A percentile compares a stretch with the other conserved stretches of the same genome.
Conservation (phyloP, 116 monocot genomes). For the Posidonia oceanica region DNA sequence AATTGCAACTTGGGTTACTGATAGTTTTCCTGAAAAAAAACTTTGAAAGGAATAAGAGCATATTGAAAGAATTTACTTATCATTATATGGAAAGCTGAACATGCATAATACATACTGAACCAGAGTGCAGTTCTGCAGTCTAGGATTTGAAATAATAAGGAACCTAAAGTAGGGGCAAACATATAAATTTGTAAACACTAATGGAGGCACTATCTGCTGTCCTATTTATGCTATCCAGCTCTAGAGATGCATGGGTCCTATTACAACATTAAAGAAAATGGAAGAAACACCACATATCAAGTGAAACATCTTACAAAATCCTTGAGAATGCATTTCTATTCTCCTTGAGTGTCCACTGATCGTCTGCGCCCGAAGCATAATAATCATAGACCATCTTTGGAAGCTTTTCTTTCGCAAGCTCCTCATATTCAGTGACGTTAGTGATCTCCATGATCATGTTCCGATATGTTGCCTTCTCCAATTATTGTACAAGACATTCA, state of each 20-base stretch:
- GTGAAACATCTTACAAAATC: conserved; percentile 54
- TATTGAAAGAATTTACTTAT: too few species aligned
- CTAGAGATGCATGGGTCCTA: neutral
- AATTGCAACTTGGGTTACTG: too few species aligned
- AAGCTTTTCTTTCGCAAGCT: conserved; percentile 81
- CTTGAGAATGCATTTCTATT: conserved; percentile 88
- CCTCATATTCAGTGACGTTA: conserved; percentile 79
- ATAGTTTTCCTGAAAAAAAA: too few species aligned
- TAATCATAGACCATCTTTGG: conserved; percentile 97
- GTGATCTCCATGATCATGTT: conserved; percentile 60
- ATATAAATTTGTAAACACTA: too few species aligned
- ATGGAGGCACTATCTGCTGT: too few species aligned
- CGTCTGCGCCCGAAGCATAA: conserved; percentile 93
- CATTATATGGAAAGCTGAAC: too few species aligned
- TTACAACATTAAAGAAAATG: neutral
- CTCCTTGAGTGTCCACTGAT: conserved; percentile 89
- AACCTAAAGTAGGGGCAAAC: too few species aligned
- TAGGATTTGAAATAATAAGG: too few species aligned
- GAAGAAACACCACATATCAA: neutral
- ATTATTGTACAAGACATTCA: neutral
- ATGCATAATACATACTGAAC: too few species aligned
- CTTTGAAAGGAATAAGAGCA: too few species aligned
- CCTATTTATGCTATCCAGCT: neutral
- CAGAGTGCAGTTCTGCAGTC: too few species aligned
- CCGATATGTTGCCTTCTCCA: neutral